These are phyloP conservation scores for Gossypium herbaceum DNA, from an alignment of 345 rosid species.

Conservation along the genomic window DNA sequence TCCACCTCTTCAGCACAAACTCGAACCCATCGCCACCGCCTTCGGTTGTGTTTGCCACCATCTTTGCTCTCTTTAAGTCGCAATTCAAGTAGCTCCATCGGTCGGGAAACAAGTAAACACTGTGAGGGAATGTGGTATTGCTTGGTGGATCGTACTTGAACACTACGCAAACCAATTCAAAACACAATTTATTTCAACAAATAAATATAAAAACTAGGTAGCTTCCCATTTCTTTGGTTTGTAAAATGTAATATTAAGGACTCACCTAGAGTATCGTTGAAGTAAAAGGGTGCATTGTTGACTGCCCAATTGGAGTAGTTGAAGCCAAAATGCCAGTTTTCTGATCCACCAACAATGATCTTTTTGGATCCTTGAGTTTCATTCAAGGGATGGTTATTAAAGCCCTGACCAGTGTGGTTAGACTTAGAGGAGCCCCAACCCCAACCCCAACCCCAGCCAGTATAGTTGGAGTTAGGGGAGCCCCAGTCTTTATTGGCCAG, in stretches of 20 bases:
- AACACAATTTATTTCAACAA: neutral
- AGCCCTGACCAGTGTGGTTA: neutral
- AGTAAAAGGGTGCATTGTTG: constrained; percentile 47
- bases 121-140: constrained; percentile 43
- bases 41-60: constrained; percentile 46
- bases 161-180: constrained; percentile 33
- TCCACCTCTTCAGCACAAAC: constrained; percentile 39
- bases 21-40: constrained; percentile 61
- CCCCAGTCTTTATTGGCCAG: constrained; percentile 19
- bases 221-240: neutral
- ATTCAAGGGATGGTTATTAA: constrained; percentile 7
- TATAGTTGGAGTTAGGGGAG: neutral
- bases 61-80: constrained; percentile 41
- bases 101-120: constrained; percentile 52
- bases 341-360: constrained; percentile 60
- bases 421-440: constrained; percentile 12
- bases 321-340: constrained; percentile 56
- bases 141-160: constrained; percentile 69
- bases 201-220: neutral
- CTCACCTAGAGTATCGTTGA: constrained; percentile 50
- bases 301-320: constrained; percentile 55
- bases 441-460: constrained; percentile 21
- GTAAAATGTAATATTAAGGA: neutral
- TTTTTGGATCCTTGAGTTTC: constrained; percentile 26
- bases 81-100: constrained; percentile 45